Percentiles rank a stretch among this genome's conserved stretches.
Conservation (phyloP, 371 early-diverging fungal genomes). For the Mortierella sp. region DNA sequence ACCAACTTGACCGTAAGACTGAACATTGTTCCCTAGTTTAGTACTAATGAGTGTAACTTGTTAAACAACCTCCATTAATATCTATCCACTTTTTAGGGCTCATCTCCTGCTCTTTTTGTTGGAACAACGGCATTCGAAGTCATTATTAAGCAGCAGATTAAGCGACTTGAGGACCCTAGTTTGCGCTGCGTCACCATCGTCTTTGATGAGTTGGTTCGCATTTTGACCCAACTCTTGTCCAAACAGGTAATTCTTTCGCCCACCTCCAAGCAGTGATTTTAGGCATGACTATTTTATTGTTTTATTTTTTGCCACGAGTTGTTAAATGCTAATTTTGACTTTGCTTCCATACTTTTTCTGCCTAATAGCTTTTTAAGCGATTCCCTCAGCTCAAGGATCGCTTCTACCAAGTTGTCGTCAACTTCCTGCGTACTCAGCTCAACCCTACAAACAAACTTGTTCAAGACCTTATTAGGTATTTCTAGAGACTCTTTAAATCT, state of each 20-base stretch:
- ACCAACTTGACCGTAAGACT: no score
- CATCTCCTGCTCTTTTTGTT: constrained; percentile 94
- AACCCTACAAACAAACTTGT: constrained; percentile 91
- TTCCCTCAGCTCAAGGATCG: constrained; percentile 91
- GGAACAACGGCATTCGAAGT: constrained; percentile 96
- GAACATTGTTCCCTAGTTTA: no score
- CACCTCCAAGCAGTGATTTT: no score
- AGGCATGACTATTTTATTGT: no score
- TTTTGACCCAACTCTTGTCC: constrained; percentile 84
- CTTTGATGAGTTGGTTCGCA: constrained; percentile 94
- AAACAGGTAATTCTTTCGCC: constrained; percentile 62
- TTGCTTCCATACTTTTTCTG: no score
- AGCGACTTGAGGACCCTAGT: constrained; percentile 92
- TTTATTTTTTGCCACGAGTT: no score
- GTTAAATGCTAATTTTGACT: background rate
- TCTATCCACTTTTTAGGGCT: constrained; percentile 72
- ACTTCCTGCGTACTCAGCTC: constrained; percentile 86
- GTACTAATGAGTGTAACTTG: no score
- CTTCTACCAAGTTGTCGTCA: constrained; percentile 86
- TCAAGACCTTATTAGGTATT: constrained; percentile 69
- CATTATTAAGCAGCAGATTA: constrained; percentile 94
- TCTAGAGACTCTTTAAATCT: background rate
- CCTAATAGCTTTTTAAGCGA: constrained; percentile 79
- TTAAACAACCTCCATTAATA: no score
- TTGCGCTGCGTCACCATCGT: constrained; percentile 90